A percentile compares a stretch with the other conserved stretches of the same genome.
Conservation (phyloP, 345 rosid genomes). For the Bruguiera sexangula region DNA sequence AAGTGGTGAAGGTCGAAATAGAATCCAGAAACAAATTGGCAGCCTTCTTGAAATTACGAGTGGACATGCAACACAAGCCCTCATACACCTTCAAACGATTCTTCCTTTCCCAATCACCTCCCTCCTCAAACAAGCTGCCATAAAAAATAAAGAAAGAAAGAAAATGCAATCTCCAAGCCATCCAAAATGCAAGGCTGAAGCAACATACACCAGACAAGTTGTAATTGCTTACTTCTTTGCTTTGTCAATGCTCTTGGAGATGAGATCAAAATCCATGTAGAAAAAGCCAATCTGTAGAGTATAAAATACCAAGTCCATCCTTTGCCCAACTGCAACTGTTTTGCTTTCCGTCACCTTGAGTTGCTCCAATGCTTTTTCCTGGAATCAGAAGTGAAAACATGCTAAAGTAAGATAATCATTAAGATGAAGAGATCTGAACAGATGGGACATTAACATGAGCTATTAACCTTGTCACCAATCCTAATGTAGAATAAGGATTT, state of each 20-base stretch:
- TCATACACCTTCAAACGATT: slow-evolving; percentile 94
- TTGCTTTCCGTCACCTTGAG: slow-evolving; percentile 89
- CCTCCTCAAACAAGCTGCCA: slow-evolving; percentile 95
- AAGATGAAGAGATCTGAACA: slow-evolving; percentile 9
- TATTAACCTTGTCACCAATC: slow-evolving; percentile 78
- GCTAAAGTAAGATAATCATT: slow-evolving; percentile 5
- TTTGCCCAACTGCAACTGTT: slow-evolving; percentile 98
- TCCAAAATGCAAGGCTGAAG: slow-evolving; percentile 7
- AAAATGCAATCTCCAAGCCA: neutral
- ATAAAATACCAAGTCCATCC: slow-evolving; percentile 91
- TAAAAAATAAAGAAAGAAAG: slow-evolving; percentile 6
- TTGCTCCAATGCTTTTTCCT: slow-evolving; percentile 97
- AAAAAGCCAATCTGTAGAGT: slow-evolving; percentile 83
- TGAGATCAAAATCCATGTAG: slow-evolving; percentile 94
- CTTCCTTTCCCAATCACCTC: slow-evolving; percentile 99
- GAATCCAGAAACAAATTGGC: slow-evolving; percentile 89
- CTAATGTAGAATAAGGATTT: slow-evolving; percentile 81
- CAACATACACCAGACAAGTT: slow-evolving; percentile 1
- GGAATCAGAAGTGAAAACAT: slow-evolving; percentile 13
- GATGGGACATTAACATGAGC: slow-evolving; percentile 3
- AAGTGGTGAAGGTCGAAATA: slow-evolving; percentile 96
- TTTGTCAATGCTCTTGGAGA: slow-evolving; percentile 93
- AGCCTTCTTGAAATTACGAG: slow-evolving; percentile 87
- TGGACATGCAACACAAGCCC: slow-evolving; percentile 90
- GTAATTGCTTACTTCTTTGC: slow-evolving; percentile 67